A percentile compares a stretch with the other conserved stretches of the same genome.
These are phyloP conservation scores for Colletotrichum musae DNA, from an alignment of 2,329 filamentous ascomycete genomes.

Conservation along the genomic window DNA sequence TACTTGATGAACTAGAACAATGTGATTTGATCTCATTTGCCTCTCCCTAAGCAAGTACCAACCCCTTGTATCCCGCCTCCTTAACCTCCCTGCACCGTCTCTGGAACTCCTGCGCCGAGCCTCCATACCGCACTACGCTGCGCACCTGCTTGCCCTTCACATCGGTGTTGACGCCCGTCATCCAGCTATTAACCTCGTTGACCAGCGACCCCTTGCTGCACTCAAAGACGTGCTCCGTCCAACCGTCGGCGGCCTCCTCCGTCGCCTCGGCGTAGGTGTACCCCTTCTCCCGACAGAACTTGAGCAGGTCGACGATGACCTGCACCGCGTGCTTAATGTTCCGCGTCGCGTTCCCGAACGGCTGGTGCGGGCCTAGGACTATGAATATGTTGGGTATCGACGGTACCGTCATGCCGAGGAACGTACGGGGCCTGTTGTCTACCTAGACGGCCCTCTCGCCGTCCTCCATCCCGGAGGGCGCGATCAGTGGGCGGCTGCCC, in stretches of 20 bases:
- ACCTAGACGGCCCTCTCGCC: slow-evolving; percentile 52
- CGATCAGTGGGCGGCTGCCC: slow-evolving; percentile 38
- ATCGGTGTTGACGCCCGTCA: slow-evolving; percentile 69
- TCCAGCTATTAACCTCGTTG: slow-evolving; percentile 67
- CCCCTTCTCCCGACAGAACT: slow-evolving; percentile 49
- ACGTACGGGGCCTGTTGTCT: slow-evolving; percentile 52
- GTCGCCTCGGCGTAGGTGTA: slow-evolving; percentile 57
- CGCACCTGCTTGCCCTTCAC: slow-evolving; percentile 60
- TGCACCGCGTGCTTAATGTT: slow-evolving; percentile 59
- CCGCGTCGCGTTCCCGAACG: slow-evolving; percentile 59
- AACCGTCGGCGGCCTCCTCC: slow-evolving; percentile 53
- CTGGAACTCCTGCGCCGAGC: slow-evolving; percentile 60
- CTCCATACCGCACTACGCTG: slow-evolving; percentile 62
- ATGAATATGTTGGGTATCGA: slow-evolving; percentile 65
- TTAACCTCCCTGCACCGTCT: slow-evolving; percentile 53
- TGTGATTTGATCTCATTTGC: too few species aligned
- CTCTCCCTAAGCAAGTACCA: slow-evolving; percentile 39
- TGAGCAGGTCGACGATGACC: slow-evolving; percentile 54
- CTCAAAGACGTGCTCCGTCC: slow-evolving; percentile 64
- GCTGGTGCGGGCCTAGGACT: slow-evolving; percentile 59
- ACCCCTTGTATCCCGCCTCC: slow-evolving; percentile 44
- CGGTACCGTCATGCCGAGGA: slow-evolving; percentile 57
- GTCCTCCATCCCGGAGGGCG: slow-evolving; percentile 22
- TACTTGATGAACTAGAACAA: too few species aligned
- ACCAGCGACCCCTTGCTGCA: slow-evolving; percentile 60